phyloP scores from a whole-genome alignment of 2,329 filamentous ascomycete genomes.

The Xylariaceae sp. region DNA sequence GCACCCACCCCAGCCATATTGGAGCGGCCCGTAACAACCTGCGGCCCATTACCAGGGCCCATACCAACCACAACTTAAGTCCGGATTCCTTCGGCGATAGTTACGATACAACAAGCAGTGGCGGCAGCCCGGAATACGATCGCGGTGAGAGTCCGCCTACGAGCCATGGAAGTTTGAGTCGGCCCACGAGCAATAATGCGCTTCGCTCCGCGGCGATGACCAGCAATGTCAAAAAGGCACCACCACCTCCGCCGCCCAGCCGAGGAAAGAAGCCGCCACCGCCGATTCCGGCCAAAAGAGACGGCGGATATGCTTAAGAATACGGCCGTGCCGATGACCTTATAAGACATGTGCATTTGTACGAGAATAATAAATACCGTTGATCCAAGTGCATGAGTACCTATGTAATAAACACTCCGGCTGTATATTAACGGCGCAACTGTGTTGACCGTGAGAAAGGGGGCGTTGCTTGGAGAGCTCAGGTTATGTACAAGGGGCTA shows the following conservation, averaged over 20 bases:
- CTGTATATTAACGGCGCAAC: neutral
- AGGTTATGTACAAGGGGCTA: no score
- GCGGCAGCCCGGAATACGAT: constrained; percentile 49
- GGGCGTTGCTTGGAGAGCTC: neutral
- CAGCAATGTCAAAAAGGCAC: constrained; percentile 36
- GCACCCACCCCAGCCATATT: constrained; percentile 32
- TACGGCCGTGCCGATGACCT: neutral
- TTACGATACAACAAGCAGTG: constrained; percentile 48
- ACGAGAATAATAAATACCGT: neutral
- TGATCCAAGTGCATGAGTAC: neutral
- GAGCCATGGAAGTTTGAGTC: constrained; percentile 51
- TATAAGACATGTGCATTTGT: neutral
- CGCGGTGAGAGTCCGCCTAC: constrained; percentile 54
- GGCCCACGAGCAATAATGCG: constrained; percentile 40
- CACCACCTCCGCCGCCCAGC: constrained; percentile 45
- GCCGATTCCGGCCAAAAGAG: constrained; percentile 43
- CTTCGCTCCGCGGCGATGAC: constrained; percentile 18
- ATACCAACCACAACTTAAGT: constrained; percentile 35
- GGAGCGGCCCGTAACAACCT: constrained; percentile 40
- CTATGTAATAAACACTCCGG: neutral
- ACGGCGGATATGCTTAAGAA: constrained; percentile 23
- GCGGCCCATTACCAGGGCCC: constrained; percentile 44
- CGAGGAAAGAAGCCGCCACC: constrained; percentile 53
- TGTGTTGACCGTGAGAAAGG: neutral
- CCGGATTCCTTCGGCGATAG: constrained; percentile 48